phyloP scores from a whole-genome alignment of 2,329 filamentous ascomycete species.

The Metarhizium rileyi region DNA sequence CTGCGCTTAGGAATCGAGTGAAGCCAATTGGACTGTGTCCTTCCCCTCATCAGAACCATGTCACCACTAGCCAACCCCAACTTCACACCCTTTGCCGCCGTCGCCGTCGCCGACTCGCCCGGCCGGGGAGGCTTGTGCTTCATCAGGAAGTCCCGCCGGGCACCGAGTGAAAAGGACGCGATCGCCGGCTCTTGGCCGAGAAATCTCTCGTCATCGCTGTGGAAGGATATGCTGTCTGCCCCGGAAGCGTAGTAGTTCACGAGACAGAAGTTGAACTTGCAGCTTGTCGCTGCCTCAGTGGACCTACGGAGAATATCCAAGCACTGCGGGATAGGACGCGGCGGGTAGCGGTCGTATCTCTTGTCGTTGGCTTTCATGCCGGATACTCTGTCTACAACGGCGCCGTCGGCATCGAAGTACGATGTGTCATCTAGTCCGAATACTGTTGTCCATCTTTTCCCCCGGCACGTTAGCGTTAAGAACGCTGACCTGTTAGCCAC shows the following conservation, averaged over 20 bases:
- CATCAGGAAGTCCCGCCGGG: conserved; percentile 64
- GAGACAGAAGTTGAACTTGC: conserved; percentile 66
- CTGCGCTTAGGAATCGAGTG: conserved; percentile 70
- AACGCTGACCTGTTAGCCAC: no score
- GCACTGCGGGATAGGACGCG: conserved; percentile 62
- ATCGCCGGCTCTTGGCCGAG: conserved; percentile 61
- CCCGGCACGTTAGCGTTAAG: background rate
- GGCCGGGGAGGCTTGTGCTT: conserved; percentile 58
- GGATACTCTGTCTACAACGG: conserved; percentile 34
- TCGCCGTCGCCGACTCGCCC: conserved; percentile 15
- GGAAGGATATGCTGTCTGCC: conserved; percentile 67
- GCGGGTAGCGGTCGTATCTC: conserved; percentile 43
- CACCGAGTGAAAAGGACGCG: conserved; percentile 65
- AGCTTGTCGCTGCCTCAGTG: conserved; percentile 57
- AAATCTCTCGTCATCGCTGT: conserved; percentile 73
- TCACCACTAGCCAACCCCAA: conserved; percentile 55
- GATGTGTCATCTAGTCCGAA: conserved; percentile 54
- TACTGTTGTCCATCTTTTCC: conserved; percentile 40
- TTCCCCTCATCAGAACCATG: conserved; percentile 69
- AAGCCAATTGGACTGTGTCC: conserved; percentile 67
- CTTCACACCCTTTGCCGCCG: conserved; percentile 32
- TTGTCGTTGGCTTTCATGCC: conserved; percentile 36
- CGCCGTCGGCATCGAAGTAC: conserved; percentile 38
- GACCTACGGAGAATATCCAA: conserved; percentile 52
- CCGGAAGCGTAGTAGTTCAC: conserved; percentile 79